Conservation (phyloP, 2,329 filamentous ascomycete species). For the Lachnellula arida region DNA sequence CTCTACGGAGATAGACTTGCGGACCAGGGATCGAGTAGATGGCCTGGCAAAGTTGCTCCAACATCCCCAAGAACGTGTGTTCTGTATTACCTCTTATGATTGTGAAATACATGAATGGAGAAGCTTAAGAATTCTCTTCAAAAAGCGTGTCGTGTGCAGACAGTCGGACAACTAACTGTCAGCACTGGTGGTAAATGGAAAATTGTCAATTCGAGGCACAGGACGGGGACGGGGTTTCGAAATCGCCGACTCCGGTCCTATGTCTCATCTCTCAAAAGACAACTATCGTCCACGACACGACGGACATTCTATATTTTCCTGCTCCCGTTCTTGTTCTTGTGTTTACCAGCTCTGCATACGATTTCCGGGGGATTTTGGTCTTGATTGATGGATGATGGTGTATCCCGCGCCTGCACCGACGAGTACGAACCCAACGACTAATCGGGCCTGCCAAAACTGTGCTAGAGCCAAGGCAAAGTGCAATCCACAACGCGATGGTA, state of each 20-base stretch:
- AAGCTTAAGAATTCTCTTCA: too few species aligned
- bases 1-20: background rate
- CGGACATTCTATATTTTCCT: background rate
- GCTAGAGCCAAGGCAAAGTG: conserved; percentile 23
- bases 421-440: background rate
- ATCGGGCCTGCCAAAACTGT: conserved; percentile 19
- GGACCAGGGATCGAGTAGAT: conserved; percentile 1
- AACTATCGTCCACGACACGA: background rate
- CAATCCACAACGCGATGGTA: conserved; percentile 5
- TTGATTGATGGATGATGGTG: background rate
- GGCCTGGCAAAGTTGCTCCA: conserved; percentile 2
- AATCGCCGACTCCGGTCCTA: background rate
- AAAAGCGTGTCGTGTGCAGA: too few species aligned
- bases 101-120: too few species aligned
- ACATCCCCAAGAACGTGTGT: conserved; percentile 1
- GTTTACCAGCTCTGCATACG: background rate
- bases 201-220: background rate
- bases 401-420: background rate
- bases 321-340: background rate
- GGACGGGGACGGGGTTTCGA: background rate
- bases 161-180: too few species aligned
- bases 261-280: background rate
- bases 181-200: too few species aligned
- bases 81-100: background rate
- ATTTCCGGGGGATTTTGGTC: background rate